Base-by-base conservation (phyloP, 1,284 basidiomycete species). In the Papiliotrema nemorosa region DNA sequence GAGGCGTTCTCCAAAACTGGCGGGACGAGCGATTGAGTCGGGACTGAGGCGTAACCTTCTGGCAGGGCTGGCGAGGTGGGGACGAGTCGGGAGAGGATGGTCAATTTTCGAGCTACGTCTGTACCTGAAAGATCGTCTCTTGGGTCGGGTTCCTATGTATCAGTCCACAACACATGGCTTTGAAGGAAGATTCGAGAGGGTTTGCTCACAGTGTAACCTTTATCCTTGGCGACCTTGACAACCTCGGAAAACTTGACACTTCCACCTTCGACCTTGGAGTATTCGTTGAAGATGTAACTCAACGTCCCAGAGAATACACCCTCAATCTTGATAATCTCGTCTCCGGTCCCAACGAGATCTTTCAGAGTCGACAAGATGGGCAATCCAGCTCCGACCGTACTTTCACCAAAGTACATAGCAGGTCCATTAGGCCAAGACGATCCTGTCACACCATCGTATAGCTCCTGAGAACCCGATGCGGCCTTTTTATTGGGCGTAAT, bases 401-500 rank as follows among this genome's bases (percentile, higher is more conserved):
- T 82, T 76, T 99, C 94, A 66, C 93, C 90, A 68, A 91, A 82
- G 65, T 86, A 87, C 53, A 84, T 78, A 10, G 66, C 60, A 12
- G 49, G 45, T 20, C 83, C 80, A 35, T 87, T 82, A 49, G 81
- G 80, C 47, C 77, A 64, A 20, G 63, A 79, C 4, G 63, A 58
- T 0, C 83, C 81, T 12, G 71, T 66, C 60, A 97, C 92, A 35
- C 78, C 73, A 49, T 87, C 77, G 71, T 88, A 97, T 35, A 97
- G 77, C 16, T 67, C 67, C 29, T 86, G 76, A n/a, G 82, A 78
- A 0, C 87, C 85, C 3, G 90, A 94, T 69, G 87, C 90, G 0
- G 88, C 94, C 77, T 97, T 97, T 76, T 99, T 99, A 80, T 97
- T 99, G 14, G 96, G 94, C 0, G 94, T 99, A 39, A 96, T 85